Evolutionary conservation across 345 rosid genomes (phyloP).

Genomic region (Aquilaria sinensis): DNA sequence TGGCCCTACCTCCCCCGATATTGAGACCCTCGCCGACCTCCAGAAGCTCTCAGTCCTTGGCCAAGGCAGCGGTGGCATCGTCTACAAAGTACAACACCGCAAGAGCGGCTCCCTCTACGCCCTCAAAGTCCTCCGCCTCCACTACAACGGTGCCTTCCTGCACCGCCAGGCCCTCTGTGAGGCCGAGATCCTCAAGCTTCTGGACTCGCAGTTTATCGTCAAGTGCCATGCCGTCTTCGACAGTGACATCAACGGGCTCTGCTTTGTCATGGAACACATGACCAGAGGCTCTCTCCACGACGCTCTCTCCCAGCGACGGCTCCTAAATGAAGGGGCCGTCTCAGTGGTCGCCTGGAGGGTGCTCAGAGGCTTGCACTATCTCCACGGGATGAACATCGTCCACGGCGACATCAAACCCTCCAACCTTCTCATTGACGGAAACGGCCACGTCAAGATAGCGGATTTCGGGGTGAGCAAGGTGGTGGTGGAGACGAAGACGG

Average conservation of each 20-base stretch:
- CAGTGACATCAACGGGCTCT: constrained; percentile 21
- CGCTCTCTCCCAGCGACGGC: constrained; percentile 13
- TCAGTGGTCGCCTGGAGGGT: constrained; percentile 32
- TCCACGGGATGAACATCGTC: constrained; percentile 46
- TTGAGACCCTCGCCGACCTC: constrained; percentile 34
- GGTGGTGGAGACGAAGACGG: constrained; percentile 13
- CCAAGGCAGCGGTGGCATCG: constrained; percentile 49
- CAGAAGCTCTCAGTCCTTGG: constrained; percentile 53
- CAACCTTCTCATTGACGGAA: constrained; percentile 39
- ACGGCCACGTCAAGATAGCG: constrained; percentile 55
- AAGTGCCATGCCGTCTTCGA: constrained; percentile 42
- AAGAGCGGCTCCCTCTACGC: constrained; percentile 33
- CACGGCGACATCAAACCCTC: constrained; percentile 75
- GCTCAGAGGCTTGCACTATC: constrained; percentile 38
- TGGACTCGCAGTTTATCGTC: constrained; percentile 40
- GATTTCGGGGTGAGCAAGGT: constrained; percentile 64
- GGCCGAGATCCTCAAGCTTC: constrained; percentile 46
- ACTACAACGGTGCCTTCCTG: constrained; percentile 14
- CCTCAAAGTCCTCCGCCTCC: constrained; percentile 39
- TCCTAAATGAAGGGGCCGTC: constrained; percentile 27
- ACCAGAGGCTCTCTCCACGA: constrained; percentile 47
- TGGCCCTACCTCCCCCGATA: constrained; percentile 29
- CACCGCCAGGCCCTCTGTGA: constrained; percentile 31
- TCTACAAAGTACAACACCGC: constrained; percentile 49
- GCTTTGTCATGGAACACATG: constrained; percentile 68